phyloP scores from a whole-genome alignment of 2,329 filamentous ascomycete genomes.

The Geoglossum cookeanum region DNA sequence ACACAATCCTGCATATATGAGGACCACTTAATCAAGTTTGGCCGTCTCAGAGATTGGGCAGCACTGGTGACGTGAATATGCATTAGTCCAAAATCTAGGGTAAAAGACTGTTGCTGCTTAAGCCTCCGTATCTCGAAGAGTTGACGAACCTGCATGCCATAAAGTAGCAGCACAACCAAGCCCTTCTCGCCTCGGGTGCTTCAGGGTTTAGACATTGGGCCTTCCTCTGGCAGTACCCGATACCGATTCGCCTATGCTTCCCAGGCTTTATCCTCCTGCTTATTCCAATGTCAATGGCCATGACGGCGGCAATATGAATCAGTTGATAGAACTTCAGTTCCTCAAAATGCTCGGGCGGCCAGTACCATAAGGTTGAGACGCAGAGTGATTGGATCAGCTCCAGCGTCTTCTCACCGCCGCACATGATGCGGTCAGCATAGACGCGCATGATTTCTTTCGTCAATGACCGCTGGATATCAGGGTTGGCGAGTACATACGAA shows the following conservation, averaged over 20 bases:
- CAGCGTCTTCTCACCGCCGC: conserved; percentile 60
- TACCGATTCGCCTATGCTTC: conserved; percentile 16
- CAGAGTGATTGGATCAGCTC: conserved; percentile 67
- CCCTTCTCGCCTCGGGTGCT: conserved; percentile 35
- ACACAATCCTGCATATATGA: conserved; percentile 42
- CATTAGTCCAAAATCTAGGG: background rate
- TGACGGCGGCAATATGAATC: conserved; percentile 59
- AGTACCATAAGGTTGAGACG: conserved; percentile 66
- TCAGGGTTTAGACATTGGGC: conserved; percentile 25
- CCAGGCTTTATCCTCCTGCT: conserved; percentile 33
- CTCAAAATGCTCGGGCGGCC: conserved; percentile 63
- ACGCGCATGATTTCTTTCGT: conserved; percentile 51
- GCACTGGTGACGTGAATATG: conserved; percentile 25
- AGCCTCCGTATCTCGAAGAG: background rate
- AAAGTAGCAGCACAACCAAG: conserved; percentile 43
- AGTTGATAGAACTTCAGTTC: conserved; percentile 83
- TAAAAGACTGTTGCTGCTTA: background rate
- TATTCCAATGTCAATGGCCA: conserved; percentile 70
- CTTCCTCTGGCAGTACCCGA: conserved; percentile 21
- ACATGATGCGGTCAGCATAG: conserved; percentile 54
- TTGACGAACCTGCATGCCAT: conserved; percentile 32
- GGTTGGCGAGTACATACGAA: conserved; percentile 22
- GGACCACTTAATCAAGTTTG: conserved; percentile 39
- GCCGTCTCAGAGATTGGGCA: conserved; percentile 40
- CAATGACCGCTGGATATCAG: conserved; percentile 40